Base-by-base conservation (phyloP, 1,139 yeast genomes). In the Petasospora fabianii region DNA sequence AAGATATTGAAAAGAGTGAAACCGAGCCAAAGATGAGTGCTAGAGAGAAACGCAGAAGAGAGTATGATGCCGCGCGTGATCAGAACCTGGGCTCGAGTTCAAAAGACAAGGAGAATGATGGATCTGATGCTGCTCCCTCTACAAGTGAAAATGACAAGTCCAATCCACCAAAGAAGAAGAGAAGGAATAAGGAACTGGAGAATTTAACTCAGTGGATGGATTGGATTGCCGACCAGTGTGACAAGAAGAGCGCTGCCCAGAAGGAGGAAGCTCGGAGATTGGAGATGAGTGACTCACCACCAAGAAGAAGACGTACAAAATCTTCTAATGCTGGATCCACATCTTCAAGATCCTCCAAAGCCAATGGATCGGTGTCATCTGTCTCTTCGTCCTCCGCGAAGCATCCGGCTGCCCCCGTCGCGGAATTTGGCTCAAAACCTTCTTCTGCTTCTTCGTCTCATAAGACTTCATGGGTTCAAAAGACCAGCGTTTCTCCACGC, bases 21-120 rank as follows among this genome's bases (percentile, higher is more conserved):
- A 6, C 26, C 13, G 26, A 11, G 10, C 12, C 31, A 17, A 18
- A 17, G 33, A 24, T 36, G 36, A 34, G 35, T 38, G 21, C 34
- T 39, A 10, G 46, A 41, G 36, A 33, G n/a, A 27, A 12, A n/a
- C 26, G 36, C 14, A 44, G 47, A 33, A 42, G 34, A 15, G 41
- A 47, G 32, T 32, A 32, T n/a, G 30, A 21, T 11, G 38, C 34
- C 26, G 41, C 27, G 66, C 82, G 64, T 4, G 35, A 24, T 9
- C 11, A n/a, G 11, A 26, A 12, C 15, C 9, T 19, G 10, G 12
- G 13, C 8, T 10, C 12, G 15, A 7, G 20, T 22, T 27, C 22
- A n/a, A 18, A 24, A 7, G 18, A 13, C 13, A 30, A 20, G 17
- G 27, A 30, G 19, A 30, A 20, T 12, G 13, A n/a, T 9, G 16